Base-by-base conservation (phyloP, 2,329 filamentous ascomycete genomes). In the Ascochyta koolunga region DNA sequence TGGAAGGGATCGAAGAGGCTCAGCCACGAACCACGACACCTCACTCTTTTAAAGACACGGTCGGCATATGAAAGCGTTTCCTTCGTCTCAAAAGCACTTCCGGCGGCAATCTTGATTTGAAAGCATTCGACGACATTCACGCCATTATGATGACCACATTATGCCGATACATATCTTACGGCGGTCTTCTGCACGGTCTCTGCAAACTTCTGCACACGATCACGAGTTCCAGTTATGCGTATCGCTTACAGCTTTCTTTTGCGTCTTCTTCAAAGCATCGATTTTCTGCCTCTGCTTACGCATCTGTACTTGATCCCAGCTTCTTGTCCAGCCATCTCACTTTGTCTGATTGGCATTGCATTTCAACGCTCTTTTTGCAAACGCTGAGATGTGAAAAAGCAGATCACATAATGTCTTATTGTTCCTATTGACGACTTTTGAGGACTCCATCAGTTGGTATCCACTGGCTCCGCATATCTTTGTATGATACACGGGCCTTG, bases 41-140 rank as follows among this genome's bases (percentile, higher is more conserved):
- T 67, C 73, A 71, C 59, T 76, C 73, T 61, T 76, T 76, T 66
- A 76, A 76, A 73, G 73, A 76, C 58, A 76, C 73, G 43, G 73
- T 76, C 66, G 73, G 73, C 70, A 76, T 76, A 62, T 75, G 67
- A 74, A 59, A 65, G 62, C 67, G 62, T 74, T 74, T 65, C 66
- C 64, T 72, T 67, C 64, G 66, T 70, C 63, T 64, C 57, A 73
- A 72, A 73, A 74, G 69, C 65, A 70, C 64, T 50, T 63, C 69
- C 61, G 71, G 72, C 61, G 71, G 71, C 68, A 72, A 67, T 67
- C 66, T 64, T 72, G 62, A 66, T 73, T 74, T 73, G 59, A 67
- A 69, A 72, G 64, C 71, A 67, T 72, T 72, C 61, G 60, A 74
- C 65, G 71, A 74, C 66, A 66, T 62, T 69, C 68, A 74, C 65